Conservation (phyloP, 2,329 filamentous ascomycete genomes). For the Zalaria obscura region DNA sequence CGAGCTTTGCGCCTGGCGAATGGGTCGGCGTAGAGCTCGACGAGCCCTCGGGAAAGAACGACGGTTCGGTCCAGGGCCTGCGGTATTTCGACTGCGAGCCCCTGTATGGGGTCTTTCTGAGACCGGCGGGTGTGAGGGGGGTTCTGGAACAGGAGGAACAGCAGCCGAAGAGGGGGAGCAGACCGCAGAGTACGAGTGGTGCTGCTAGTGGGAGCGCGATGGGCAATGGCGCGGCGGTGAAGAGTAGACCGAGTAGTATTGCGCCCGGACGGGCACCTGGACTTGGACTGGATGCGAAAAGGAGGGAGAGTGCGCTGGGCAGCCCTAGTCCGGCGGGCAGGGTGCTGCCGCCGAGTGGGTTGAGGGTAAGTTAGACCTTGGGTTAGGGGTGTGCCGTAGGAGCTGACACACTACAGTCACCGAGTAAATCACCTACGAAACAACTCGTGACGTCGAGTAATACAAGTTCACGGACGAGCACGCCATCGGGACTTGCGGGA, state of each 20-base stretch:
- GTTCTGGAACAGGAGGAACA: slow-evolving; percentile 15
- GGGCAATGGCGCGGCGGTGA: slow-evolving; percentile 15
- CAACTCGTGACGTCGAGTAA: slow-evolving; percentile 46
- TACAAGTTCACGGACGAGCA: slow-evolving; percentile 48
- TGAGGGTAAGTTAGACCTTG: slow-evolving; percentile 33
- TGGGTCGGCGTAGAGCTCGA: slow-evolving; percentile 88
- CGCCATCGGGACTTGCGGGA: slow-evolving; percentile 39
- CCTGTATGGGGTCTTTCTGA: slow-evolving; percentile 72
- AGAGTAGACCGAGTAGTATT: slow-evolving; percentile 27
- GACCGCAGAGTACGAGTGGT: too few relatives aligned
- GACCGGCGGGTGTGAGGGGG: slow-evolving; percentile 52
- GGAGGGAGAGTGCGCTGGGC: slow-evolving; percentile 34
- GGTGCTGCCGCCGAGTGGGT: slow-evolving; percentile 34
- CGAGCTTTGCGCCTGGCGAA: slow-evolving; percentile 65
- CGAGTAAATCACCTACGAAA: slow-evolving; percentile 69
- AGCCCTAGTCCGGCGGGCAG: slow-evolving; percentile 59
- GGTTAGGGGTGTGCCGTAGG: background rate
- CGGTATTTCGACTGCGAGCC: slow-evolving; percentile 72
- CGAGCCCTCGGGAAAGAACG: slow-evolving; percentile 75
- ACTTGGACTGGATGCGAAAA: slow-evolving; percentile 7
- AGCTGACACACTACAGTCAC: slow-evolving; percentile 39
- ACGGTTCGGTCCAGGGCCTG: slow-evolving; percentile 77
- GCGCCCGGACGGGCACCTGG: slow-evolving; percentile 11
- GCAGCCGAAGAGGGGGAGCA: slow-evolving; percentile 3
- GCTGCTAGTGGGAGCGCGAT: slow-evolving; percentile 7